Percentiles rank a stretch among this genome's conserved stretches.
phyloP scores from a whole-genome alignment of 352 stramenopile species.

The Pythium chondricola region DNA sequence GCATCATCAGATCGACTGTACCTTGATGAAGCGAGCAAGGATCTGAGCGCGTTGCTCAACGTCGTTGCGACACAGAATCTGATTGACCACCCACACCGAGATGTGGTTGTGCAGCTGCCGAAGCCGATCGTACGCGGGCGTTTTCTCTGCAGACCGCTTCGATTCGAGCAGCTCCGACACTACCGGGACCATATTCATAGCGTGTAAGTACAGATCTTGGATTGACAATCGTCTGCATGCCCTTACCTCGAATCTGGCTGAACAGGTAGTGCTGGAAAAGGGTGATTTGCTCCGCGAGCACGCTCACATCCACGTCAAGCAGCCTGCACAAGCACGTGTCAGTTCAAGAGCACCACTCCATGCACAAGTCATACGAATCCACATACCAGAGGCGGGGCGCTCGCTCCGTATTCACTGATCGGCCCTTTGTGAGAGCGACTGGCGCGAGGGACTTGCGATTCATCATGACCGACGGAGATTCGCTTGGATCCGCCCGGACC shows the following conservation, averaged over 20 bases:
- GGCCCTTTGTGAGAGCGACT: constrained; percentile 6
- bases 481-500: constrained; percentile 35
- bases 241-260: constrained; percentile 77
- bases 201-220: too few relatives aligned
- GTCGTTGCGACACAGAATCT: constrained; percentile 71
- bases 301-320: constrained; percentile 67
- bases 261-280: constrained; percentile 85
- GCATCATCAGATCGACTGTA: constrained; percentile 7
- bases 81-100: constrained; percentile 80
- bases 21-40: constrained; percentile 80
- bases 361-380: not conserved
- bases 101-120: constrained; percentile 83
- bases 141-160: constrained; percentile 72
- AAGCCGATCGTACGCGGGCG: constrained; percentile 74
- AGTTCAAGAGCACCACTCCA: not conserved
- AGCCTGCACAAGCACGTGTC: constrained; percentile 27
- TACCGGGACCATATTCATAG: too few relatives aligned
- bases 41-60: constrained; percentile 76
- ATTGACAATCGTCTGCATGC: too few relatives aligned
- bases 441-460: constrained; percentile 22
- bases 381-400: constrained; percentile 52
- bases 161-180: constrained; percentile 74
- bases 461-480: constrained; percentile 19
- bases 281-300: constrained; percentile 81
- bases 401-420: constrained; percentile 16